A percentile compares a stretch with the other conserved stretches of the same genome.
phyloP scores from a whole-genome alignment of 2,329 filamentous ascomycete genomes.

The Fusarium graminum region DNA sequence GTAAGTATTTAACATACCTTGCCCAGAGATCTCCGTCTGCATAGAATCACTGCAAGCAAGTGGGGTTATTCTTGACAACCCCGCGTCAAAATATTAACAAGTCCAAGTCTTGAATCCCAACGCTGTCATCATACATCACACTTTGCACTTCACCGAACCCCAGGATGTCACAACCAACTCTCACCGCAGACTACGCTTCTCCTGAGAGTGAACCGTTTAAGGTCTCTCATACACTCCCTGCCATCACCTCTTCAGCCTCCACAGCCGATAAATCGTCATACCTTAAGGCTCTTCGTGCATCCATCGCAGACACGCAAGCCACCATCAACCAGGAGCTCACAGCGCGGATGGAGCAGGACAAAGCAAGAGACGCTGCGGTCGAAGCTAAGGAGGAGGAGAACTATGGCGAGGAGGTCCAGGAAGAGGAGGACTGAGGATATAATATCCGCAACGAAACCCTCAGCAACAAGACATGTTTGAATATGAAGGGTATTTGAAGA shows the following conservation, averaged over 20 bases:
- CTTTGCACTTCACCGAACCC: conserved; percentile 3
- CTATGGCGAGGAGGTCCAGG: conserved; percentile 86
- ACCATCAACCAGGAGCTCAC: conserved; percentile 79
- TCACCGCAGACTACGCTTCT: conserved; percentile 67
- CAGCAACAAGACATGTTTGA: conserved; percentile 32
- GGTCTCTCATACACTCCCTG: conserved; percentile 54
- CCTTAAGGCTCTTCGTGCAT: conserved; percentile 69
- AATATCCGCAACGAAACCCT: neutral
- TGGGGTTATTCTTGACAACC: conserved; percentile 39
- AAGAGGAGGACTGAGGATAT: conserved; percentile 64
- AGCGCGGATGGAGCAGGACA: conserved; percentile 79
- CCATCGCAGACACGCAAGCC: conserved; percentile 71
- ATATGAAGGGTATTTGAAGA: conserved; percentile 42
- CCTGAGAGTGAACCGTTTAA: conserved; percentile 63
- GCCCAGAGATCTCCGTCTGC: conserved; percentile 16
- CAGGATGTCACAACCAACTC: conserved; percentile 34
- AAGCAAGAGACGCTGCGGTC: conserved; percentile 63
- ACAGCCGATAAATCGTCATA: conserved; percentile 68
- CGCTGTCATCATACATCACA: conserved; percentile 3
- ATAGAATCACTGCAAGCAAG: conserved; percentile 4
- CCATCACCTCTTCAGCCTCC: conserved; percentile 53
- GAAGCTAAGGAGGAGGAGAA: conserved; percentile 77
- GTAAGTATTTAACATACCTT: neutral
- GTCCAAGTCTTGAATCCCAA: conserved; percentile 9
- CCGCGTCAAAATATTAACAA: conserved; percentile 36